A percentile compares a stretch with the other conserved stretches of the same genome.
Conservation (phyloP, 2,329 filamentous ascomycete species). For the Pseudogymnoascus sp. region DNA sequence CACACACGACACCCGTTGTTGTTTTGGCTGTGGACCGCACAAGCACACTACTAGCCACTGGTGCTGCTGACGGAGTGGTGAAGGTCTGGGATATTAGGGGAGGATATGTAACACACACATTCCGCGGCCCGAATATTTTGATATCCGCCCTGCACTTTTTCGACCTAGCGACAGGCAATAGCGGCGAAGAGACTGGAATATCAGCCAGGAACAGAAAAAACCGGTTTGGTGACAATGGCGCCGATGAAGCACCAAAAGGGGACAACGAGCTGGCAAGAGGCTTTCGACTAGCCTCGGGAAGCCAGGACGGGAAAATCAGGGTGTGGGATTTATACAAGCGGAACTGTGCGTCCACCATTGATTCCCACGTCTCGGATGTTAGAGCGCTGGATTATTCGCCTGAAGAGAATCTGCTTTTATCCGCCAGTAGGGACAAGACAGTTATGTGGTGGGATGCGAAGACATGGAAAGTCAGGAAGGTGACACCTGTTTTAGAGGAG, state of each 20-base stretch:
- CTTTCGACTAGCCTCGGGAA: conserved; percentile 81
- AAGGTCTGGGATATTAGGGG: conserved; percentile 94
- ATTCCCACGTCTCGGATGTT: conserved; percentile 95
- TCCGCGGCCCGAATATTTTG: conserved; percentile 84
- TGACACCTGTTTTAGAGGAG: conserved; percentile 76
- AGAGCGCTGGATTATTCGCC: conserved; percentile 74
- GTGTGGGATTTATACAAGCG: conserved; percentile 89
- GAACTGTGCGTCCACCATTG: conserved; percentile 65
- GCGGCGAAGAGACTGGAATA: conserved; percentile 30
- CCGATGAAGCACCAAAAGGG: conserved; percentile 33
- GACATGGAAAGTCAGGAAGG: conserved; percentile 74
- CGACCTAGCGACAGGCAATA: conserved; percentile 48
- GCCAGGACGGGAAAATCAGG: conserved; percentile 85
- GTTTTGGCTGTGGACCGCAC: conserved; percentile 78
- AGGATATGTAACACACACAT: conserved; percentile 89
- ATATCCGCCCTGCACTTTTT: conserved; percentile 91
- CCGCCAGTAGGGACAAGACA: conserved; percentile 86
- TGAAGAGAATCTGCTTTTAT: conserved; percentile 66
- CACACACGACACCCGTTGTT: conserved; percentile 82
- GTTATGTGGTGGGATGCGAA: conserved; percentile 82
- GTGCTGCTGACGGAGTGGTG: conserved; percentile 83
- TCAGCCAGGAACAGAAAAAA: conserved; percentile 37
- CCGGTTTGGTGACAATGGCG: conserved; percentile 38
- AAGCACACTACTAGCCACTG: conserved; percentile 82
- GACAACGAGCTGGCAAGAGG: conserved; percentile 41